These are phyloP conservation scores for Cyclostephanos tholiformis DNA, from an alignment of 108 stramenopile genomes.

Conservation along the genomic window DNA sequence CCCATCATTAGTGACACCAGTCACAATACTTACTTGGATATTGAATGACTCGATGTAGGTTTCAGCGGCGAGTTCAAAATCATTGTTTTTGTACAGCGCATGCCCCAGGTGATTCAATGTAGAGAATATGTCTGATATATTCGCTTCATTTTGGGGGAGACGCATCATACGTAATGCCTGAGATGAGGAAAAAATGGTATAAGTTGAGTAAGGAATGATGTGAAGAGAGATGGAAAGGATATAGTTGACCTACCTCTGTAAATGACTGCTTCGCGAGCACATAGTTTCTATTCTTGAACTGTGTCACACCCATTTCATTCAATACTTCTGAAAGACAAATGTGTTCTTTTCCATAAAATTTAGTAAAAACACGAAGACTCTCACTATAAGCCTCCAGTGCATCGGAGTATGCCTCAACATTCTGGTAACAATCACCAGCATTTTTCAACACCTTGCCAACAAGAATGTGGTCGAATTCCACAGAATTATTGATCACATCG, in stretches of 20 bases:
- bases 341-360: constrained; percentile 46
- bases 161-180: constrained; percentile 49
- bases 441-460: constrained; percentile 47
- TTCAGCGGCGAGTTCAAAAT: constrained; percentile 43
- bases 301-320: constrained; percentile 51
- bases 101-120: constrained; percentile 53
- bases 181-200: not conserved
- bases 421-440: constrained; percentile 44
- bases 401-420: constrained; percentile 33
- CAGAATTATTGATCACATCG: constrained; percentile 26
- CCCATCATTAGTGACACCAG: constrained; percentile 35
- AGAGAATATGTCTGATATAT: constrained; percentile 42
- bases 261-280: constrained; percentile 45
- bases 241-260: constrained; percentile 34
- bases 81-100: constrained; percentile 50
- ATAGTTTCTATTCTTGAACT: constrained; percentile 48
- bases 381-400: constrained; percentile 48
- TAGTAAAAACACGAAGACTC: constrained; percentile 44
- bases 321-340: constrained; percentile 40
- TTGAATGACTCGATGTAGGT: constrained; percentile 54
- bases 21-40: constrained; percentile 51
- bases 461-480: constrained; percentile 43
- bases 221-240: not conserved
- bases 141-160: constrained; percentile 16
- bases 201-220: not conserved